A percentile compares a stretch with the other conserved stretches of the same genome.
Conservation (phyloP, 2,329 filamentous ascomycete species). For the Pyrenophora graminea region DNA sequence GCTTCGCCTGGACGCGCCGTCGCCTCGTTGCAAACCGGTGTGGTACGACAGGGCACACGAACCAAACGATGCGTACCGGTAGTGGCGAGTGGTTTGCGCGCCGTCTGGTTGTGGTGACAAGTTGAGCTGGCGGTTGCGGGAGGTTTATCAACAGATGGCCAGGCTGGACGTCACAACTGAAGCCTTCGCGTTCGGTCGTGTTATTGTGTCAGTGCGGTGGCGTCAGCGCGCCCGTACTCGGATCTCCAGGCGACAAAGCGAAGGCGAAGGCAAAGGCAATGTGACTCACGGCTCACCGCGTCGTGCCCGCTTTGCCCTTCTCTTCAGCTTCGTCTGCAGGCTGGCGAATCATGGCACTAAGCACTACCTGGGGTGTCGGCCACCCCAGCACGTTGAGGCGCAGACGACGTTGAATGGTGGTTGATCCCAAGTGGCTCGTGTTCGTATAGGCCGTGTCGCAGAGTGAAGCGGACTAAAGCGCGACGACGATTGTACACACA, state of each 20-base stretch:
- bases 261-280: neutral
- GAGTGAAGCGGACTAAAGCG: slow-evolving; percentile 27
- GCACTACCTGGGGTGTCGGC: slow-evolving; percentile 1
- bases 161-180: slow-evolving; percentile 4
- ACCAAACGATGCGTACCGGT: too few relatives aligned
- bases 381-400: neutral
- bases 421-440: slow-evolving; percentile 8
- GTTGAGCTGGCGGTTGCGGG: too few relatives aligned
- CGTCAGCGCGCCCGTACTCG: slow-evolving; percentile 1
- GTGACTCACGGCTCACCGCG: slow-evolving; percentile 6
- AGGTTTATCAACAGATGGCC: slow-evolving; percentile 3
- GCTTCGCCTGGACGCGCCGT: too few relatives aligned
- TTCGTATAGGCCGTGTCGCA: slow-evolving; percentile 13
- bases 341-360: slow-evolving; percentile 2
- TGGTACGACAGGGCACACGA: too few relatives aligned
- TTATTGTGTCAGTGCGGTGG: neutral
- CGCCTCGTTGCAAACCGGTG: too few relatives aligned
- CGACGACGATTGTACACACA: slow-evolving; percentile 22
- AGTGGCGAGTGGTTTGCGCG: neutral
- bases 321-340: neutral
- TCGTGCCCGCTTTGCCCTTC: slow-evolving; percentile 6
- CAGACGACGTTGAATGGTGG: slow-evolving; percentile 1
- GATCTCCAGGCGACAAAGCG: slow-evolving; percentile 2
- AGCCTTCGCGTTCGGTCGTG: neutral
- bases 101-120: neutral